Evolutionary conservation across 169 alveolate genomes (phyloP).

Genomic region (Perkinsus marinus): DNA sequence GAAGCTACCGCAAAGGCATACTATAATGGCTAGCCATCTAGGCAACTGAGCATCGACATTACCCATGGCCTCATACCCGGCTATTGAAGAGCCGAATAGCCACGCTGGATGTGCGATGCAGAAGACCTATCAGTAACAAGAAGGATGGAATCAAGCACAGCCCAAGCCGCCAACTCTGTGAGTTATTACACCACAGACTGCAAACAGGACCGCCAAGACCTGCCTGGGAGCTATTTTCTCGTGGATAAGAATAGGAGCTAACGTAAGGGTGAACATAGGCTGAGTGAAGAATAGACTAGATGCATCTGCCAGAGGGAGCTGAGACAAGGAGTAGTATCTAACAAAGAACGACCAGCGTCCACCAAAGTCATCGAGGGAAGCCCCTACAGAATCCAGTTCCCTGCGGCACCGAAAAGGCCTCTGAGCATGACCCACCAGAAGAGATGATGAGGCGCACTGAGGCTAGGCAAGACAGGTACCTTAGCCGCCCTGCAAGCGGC

Average conservation of each 20-base stretch:
- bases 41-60: neutral
- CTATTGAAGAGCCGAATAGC: neutral
- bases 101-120: neutral
- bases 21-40: neutral
- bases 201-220: neutral
- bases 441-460: neutral
- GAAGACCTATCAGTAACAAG: neutral
- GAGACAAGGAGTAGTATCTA: neutral
- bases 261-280: neutral
- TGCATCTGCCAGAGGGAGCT: neutral
- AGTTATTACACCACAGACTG: neutral
- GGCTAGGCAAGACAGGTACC: neutral
- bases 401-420: neutral
- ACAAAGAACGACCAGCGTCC: neutral
- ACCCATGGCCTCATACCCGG: neutral
- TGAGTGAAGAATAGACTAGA: neutral
- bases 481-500: neutral
- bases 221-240: neutral
- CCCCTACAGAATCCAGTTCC: neutral
- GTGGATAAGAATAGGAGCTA: neutral
- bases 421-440: neutral
- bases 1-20: neutral
- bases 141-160: neutral
- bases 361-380: no score
- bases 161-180: neutral